Evolutionary conservation across 2,329 filamentous ascomycete genomes (phyloP), one percentile per base, ranked within the genome.

Genomic region (Corinectria fuckeliana): DNA sequence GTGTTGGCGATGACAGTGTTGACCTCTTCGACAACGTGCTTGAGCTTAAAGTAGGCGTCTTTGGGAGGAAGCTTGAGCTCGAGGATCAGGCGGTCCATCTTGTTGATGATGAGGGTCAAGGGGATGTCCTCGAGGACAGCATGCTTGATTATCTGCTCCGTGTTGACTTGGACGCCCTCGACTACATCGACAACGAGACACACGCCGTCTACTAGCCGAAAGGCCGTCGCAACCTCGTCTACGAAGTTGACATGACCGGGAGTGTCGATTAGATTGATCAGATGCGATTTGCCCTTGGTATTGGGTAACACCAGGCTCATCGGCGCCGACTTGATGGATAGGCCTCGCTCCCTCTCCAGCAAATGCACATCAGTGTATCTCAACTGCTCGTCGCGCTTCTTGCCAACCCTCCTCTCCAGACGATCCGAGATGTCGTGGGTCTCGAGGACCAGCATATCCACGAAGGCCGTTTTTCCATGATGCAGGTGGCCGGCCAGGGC

Each of bases 201-300:
- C 21, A 98, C 88, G 60, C 95, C 95, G 73, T 99, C 95, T 4
- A 91, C 93, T 50, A 99, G 79, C 39, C 95, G 88, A 69, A 97
- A 81, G 1, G 93, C 90, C 4, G 93, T 89, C 8, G 95, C 95
- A 34, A 99, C 92, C 76, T 99, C 95, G 74, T 99, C 95, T 39
- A 96, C 94, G 75, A 99, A 99, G 76, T 99, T 97, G 72, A 98
- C 95, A 74, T 99, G 95, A 6, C 95, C 95, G 1, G 95, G 95
- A 1, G 95, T 99, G 77, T 99, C 95, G 58, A 99, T 82, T 55
- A 99, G 88, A 77, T 98, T 98, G 78, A 99, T 80, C 3, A 99
- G 83, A 78, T 98, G 93, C 32, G 93, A 98, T 78, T 99, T 99
- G 52, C 92, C 92, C 75, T 91, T 92, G 8, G 92, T 93, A 67